Evolutionary conservation across 305 asterid species (phyloP).

Genomic region (Fraxinus angustifolia): DNA sequence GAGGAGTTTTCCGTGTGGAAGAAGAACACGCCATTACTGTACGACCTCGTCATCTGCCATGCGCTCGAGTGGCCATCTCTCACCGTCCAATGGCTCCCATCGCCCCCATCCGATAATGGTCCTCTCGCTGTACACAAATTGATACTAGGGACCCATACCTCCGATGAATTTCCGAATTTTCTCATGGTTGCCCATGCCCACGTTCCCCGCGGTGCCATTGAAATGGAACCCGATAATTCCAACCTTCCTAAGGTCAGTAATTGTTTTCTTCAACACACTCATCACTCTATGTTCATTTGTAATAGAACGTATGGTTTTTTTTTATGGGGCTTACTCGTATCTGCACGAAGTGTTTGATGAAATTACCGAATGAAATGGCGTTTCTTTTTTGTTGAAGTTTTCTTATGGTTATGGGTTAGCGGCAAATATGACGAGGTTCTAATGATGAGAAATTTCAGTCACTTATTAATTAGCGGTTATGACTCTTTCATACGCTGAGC

Average conservation of each 20-base stretch:
- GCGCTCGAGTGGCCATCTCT: conserved; percentile 97
- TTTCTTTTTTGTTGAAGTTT: neutral
- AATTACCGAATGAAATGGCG: neutral
- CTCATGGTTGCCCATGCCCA: conserved; percentile 76
- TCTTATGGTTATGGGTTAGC: neutral
- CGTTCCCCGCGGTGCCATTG: conserved; percentile 58
- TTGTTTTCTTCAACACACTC: neutral
- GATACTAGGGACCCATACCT: conserved; percentile 84
- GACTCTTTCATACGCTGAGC: neutral
- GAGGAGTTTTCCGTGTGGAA: conserved; percentile 93
- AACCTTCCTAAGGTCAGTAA: conserved; percentile 56
- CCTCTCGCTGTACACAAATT: conserved; percentile 54
- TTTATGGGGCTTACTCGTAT: neutral
- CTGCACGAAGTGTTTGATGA: conserved; percentile 27
- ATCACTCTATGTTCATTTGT: neutral
- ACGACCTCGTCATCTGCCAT: conserved; percentile 79
- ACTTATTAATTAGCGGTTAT: neutral
- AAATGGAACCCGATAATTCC: conserved; percentile 37
- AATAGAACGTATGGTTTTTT: neutral
- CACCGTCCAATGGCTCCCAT: conserved; percentile 88
- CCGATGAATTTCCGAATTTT: conserved; percentile 66
- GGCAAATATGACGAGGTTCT: neutral
- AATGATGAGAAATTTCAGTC: neutral
- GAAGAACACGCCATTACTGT: conserved; percentile 82
- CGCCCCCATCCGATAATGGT: conserved; percentile 40